Evolutionary conservation across 2,329 filamentous ascomycete genomes (phyloP), one percentile per base, ranked within the genome.

Genomic region (Leptographium lundbergii): DNA sequence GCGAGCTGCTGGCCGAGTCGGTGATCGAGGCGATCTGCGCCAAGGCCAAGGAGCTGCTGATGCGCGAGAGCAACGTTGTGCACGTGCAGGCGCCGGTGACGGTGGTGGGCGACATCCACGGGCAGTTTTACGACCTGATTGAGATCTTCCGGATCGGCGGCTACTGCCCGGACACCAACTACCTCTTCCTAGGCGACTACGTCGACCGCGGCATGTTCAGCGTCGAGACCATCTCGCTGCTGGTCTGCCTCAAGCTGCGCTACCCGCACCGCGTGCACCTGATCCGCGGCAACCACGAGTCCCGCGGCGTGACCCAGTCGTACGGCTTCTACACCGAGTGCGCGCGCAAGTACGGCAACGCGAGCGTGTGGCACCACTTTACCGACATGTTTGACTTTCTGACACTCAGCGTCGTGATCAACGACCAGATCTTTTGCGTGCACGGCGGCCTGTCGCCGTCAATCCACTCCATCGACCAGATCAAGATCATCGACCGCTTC

Each of bases 361-460:
- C 94, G 63, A 96, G 94, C 67, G 94, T 99, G 25, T 99, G 94
- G 94, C 94, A 99, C 73, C 94, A 97, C 72, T 99, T 99, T 71
- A 99, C 94, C 65, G 94, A 99, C 75, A 97, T 99, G 91, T 99
- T 99, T 74, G 94, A 99, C 75, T 99, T 95, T 72, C 79, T 99
- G 63, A 97, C 92, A 9, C 78, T 99, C 60, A 95, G 89, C 67
- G 95, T 97, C 62, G 92, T 99, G 63, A 99, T 99, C 70, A 95
- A 97, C 71, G 88, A 99, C 72, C 89, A 97, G 72, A 99, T 99
- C 65, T 99, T 99, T 72, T 99, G 94, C 72, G 94, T 99, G 7
- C 94, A 99, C 72, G 94, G 94, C 70, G 86, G 89, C 25, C 80
- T 94, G 24, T 91, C 88, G 0, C 89, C 89, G 1, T 91, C 88